Percentiles rank a stretch among this genome's conserved stretches.
Conservation (phyloP, 208 protist species). For the Polymyxa betae region DNA sequence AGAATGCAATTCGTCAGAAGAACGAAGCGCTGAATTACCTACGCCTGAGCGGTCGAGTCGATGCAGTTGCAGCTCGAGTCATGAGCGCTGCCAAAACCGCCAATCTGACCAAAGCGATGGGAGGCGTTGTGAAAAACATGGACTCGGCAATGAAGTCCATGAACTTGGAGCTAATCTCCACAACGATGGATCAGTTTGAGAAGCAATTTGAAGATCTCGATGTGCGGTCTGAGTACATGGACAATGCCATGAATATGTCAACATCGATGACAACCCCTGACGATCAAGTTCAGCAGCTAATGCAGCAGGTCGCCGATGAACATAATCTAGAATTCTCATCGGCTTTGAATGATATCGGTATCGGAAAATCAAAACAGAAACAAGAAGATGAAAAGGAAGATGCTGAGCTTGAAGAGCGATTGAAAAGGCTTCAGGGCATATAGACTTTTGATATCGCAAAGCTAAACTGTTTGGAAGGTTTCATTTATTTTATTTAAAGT, state of each 20-base stretch:
- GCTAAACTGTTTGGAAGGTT: too few relatives aligned
- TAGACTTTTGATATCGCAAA: too few relatives aligned
- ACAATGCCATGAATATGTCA: conserved; percentile 20
- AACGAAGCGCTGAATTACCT: conserved; percentile 44
- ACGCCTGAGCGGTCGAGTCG: not conserved
- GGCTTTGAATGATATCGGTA: not conserved
- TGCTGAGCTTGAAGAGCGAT: not conserved
- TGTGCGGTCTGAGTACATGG: conserved; percentile 31
- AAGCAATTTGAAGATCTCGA: conserved; percentile 45
- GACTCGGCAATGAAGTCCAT: conserved; percentile 18
- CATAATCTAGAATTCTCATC: conserved; percentile 38
- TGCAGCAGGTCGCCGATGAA: conserved; percentile 42
- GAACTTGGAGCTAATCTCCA: conserved; percentile 32
- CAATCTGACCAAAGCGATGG: conserved; percentile 18
- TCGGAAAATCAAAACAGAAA: conserved; percentile 21
- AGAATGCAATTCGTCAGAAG: conserved; percentile 45
- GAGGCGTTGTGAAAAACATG: conserved; percentile 47
- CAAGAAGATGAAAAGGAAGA: not conserved
- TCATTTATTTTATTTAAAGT: too few relatives aligned
- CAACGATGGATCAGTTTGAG: conserved; percentile 52
- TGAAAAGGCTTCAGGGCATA: conserved; percentile 22
- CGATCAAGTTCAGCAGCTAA: conserved; percentile 13
- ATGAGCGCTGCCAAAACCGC: not conserved
- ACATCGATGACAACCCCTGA: conserved; percentile 36
- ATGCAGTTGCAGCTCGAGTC: not conserved